Evolutionary conservation across 2,329 filamentous ascomycete species (phyloP), one percentile per base, ranked within the genome.

Genomic region (Stachybotrys elegans): DNA sequence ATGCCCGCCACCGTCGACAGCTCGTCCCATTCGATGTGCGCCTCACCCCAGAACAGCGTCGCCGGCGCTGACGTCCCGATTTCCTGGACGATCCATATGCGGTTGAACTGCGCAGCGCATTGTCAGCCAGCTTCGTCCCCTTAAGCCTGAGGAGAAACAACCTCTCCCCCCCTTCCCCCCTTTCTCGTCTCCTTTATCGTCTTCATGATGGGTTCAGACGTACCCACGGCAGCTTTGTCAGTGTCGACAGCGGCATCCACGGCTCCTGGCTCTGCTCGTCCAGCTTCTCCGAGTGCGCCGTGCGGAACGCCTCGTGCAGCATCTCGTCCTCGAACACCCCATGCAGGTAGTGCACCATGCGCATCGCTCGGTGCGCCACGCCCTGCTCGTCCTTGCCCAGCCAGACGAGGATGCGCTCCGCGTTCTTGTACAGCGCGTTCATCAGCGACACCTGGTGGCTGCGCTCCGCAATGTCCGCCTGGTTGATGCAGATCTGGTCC

Each of bases 401-500:
- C 66, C 66, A 68, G 31, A 67, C 61, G 22, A 66, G 45, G 7
- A 66, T 56, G 19, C 52, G 56, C 3, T 48, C 29, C 5, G 65
- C 63, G 23, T 57, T 57, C 32, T 59, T 56, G 44, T 66, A 68
- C 8, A 68, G 59, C 9, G 53, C 50, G 37, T 64, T 62, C 66
- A 69, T 69, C 14, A 69, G 44, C 23, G 51, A 51, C n/a, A 69
- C 63, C 54, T 69, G 65, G 6, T 52, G 51, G 40, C 57, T 59
- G 32, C 63, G 57, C 47, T 69, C 66, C 3, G 45, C 48, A 14
- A 61, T 50, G 36, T 68, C 59, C 4, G 56, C 54, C 45, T 69
- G 66, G 44, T 69, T 66, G 44, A 69, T 67, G 49, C 66, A 69
- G 34, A 69, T 52, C 50, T 68, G 65, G 29, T 69, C 66, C 4